Base-by-base conservation (phyloP, 352 stramenopile species). In the Globisporangium spiculum region DNA sequence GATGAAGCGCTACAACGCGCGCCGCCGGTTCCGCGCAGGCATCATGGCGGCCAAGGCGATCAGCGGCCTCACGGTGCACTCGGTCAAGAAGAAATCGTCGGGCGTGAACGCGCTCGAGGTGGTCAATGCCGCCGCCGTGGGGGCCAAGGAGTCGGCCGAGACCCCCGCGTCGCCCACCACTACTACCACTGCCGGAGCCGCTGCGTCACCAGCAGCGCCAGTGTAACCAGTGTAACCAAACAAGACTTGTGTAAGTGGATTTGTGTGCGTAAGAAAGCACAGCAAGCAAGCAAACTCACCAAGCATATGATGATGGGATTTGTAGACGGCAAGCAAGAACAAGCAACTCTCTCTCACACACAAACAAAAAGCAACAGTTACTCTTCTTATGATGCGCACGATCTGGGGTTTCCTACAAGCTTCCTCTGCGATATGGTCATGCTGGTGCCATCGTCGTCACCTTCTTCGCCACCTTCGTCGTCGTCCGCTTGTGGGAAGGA, bases 1-100 rank as follows among this genome's bases (percentile, higher is more conserved):
- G 63, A 92, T 98, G 78, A 96, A 93, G 71, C 83, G 87, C 67
- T 92, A 93, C 81, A 94, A 96, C 62, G 86, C 88, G 10, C 79
- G 87, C 44, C 82, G 88, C 44, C 81, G 89, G 59, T 92, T 96
- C 80, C 81, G 84, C 61, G 77, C 84, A 9, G 77, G 83, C 14
- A 91, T 94, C 74, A 93, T 96, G 87, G 78, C 77, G 1, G 85
- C 83, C 57, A 94, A 94, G 68, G 83, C 85, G 20, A 89, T 91
- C 71, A 79, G 78, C 26, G 77, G 73, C 6, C 68, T 86, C 56
- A 36, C 55, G 22, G 56, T 70, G 12, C 65, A 70, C 56, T 75
- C 68, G 46, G 78, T 65, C 60, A 81, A 80, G 70, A 86, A 89
- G 66, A 86, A 90, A 57, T 80, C 71, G 52, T 67, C 76, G 56